Percentiles rank a stretch among this genome's conserved stretches.
Evolutionary conservation across 805 yeast species (phyloP).

Genomic region (Danielia oregonensis): DNA sequence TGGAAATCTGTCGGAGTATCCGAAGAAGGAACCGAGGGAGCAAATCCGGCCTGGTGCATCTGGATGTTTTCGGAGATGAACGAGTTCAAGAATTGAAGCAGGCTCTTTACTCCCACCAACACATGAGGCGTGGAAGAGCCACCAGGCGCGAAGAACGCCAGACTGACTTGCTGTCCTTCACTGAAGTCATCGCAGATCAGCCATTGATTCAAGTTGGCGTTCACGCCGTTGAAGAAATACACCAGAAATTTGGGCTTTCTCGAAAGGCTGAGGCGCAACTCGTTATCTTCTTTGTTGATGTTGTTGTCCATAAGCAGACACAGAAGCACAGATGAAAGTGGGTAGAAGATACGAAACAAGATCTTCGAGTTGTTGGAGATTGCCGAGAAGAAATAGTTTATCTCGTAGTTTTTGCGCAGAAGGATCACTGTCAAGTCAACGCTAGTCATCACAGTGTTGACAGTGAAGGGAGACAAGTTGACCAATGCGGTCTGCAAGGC

Average conservation of each 20-base stretch:
- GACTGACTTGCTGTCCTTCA: conserved; percentile 76
- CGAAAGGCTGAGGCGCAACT: conserved; percentile 46
- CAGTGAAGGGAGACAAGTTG: conserved; percentile 66
- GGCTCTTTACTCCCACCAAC: conserved; percentile 51
- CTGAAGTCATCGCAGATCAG: conserved; percentile 80
- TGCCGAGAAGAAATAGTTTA: conserved; percentile 77
- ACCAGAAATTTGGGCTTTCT: conserved; percentile 79
- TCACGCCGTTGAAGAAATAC: conserved; percentile 56
- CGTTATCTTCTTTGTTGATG: conserved; percentile 37
- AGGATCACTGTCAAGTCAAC: conserved; percentile 70
- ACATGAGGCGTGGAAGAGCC: conserved; percentile 68
- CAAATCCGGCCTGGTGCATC: conserved; percentile 6
- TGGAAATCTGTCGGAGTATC: neutral
- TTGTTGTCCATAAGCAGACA: conserved; percentile 54
- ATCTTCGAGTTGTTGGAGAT: conserved; percentile 64
- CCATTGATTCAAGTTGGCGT: conserved; percentile 61
- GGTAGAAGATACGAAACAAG: conserved; percentile 68
- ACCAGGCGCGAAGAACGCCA: conserved; percentile 51
- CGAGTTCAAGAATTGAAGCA: conserved; percentile 52
- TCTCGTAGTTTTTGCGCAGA: conserved; percentile 65
- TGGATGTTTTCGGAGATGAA: conserved; percentile 43
- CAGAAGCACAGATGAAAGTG: conserved; percentile 55
- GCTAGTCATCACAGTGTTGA: conserved; percentile 60
- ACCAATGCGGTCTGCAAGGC: conserved; percentile 42
- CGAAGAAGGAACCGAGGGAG: neutral